A percentile compares a stretch with the other conserved stretches of the same genome.
Evolutionary conservation across 257 asterid genomes (phyloP).

Genomic region (Plantago ovata): DNA sequence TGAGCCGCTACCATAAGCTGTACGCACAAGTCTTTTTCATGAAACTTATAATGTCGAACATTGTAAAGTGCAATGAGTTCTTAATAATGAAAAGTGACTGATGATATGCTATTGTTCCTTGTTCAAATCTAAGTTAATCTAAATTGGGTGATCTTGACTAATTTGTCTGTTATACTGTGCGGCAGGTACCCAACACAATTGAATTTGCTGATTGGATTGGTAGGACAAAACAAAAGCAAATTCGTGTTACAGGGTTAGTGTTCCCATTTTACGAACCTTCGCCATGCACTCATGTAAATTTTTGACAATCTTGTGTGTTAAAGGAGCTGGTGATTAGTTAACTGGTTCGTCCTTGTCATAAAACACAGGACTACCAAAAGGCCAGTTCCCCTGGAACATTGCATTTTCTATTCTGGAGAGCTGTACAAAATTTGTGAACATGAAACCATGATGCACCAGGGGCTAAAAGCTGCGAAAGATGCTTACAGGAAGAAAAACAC

Average conservation of each 20-base stretch:
- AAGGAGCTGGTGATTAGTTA: slow-evolving; percentile 5
- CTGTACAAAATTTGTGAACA: slow-evolving; percentile 87
- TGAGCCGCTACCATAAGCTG: too few relatives aligned
- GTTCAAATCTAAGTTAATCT: too few relatives aligned
- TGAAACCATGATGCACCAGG: slow-evolving; percentile 75
- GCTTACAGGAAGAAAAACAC: slow-evolving; percentile 51
- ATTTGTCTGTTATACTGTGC: slow-evolving; percentile 1
- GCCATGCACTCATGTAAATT: neutral
- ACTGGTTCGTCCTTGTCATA: neutral
- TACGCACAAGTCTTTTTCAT: too few relatives aligned
- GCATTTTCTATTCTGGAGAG: slow-evolving; percentile 90
- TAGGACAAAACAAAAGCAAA: slow-evolving; percentile 89
- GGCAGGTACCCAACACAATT: slow-evolving; percentile 91
- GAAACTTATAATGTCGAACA: too few relatives aligned
- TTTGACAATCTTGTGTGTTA: slow-evolving; percentile 17
- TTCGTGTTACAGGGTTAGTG: slow-evolving; percentile 90
- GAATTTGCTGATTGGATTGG: slow-evolving; percentile 99
- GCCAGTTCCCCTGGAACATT: slow-evolving; percentile 98
- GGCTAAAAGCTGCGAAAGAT: slow-evolving; percentile 86
- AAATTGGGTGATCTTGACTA: neutral
- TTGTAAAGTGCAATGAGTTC: too few relatives aligned
- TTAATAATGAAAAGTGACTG: too few relatives aligned
- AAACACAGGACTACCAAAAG: slow-evolving; percentile 81
- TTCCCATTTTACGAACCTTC: slow-evolving; percentile 21
- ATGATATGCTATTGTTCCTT: too few relatives aligned